Conservation (phyloP, 306 rosid genomes). For the Dalbergia cultrata region DNA sequence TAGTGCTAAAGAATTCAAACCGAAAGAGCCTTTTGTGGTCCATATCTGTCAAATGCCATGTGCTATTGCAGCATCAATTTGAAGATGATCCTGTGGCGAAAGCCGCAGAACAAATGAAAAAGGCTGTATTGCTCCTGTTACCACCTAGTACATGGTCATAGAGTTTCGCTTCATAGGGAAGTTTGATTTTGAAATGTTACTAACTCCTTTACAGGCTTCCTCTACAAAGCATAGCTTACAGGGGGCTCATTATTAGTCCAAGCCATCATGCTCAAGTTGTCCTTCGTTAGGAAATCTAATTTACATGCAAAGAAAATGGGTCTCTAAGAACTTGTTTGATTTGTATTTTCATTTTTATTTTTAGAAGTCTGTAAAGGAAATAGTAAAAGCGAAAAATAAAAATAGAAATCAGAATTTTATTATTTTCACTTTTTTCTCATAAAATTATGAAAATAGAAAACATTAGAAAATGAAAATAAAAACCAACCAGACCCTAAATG, state of each 20-base stretch:
- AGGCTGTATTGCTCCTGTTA: background rate
- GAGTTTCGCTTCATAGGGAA: conserved; percentile 42
- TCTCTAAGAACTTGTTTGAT: background rate
- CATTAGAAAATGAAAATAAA: too few species aligned
- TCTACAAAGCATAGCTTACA: conserved; percentile 2
- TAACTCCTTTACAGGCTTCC: conserved; percentile 33
- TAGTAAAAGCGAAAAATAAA: too few species aligned
- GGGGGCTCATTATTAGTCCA: background rate
- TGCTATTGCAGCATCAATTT: conserved; percentile 36
- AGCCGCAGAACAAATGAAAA: conserved; percentile 25
- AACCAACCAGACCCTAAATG: too few species aligned
- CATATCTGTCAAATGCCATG: conserved; percentile 38
- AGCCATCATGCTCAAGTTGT: conserved; percentile 9
- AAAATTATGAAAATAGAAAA: too few species aligned
- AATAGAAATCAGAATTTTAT: too few species aligned
- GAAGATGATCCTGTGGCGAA: conserved; percentile 26
- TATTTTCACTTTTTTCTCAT: too few species aligned
- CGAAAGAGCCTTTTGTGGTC: conserved; percentile 36
- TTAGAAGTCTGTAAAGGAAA: too few species aligned
- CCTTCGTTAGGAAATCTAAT: conserved; percentile 12
- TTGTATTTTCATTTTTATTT: too few species aligned
- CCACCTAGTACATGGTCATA: conserved; percentile 27
- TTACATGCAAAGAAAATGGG: background rate
- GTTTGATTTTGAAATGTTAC: conserved; percentile 54
- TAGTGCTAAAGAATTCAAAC: conserved; percentile 8